A percentile compares a stretch with the other conserved stretches of the same genome.
These are phyloP conservation scores for Nepenthes alata DNA, from an alignment of 179 eudicot genomes.

Conservation along the genomic window DNA sequence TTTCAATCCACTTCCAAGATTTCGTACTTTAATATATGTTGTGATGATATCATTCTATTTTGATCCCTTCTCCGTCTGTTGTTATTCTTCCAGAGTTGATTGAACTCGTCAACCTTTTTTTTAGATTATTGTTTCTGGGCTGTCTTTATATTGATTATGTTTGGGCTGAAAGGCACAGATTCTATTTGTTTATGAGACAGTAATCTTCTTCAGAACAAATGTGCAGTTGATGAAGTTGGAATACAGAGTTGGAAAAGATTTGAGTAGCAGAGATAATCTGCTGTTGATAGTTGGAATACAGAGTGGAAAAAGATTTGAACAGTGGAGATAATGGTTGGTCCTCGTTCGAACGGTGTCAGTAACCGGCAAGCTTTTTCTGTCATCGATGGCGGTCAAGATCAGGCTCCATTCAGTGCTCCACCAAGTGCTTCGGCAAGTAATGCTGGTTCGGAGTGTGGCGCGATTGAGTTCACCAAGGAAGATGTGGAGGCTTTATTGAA, in stretches of 20 bases:
- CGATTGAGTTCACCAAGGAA: conserved; percentile 59
- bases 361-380: conserved; percentile 47
- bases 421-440: conserved; percentile 45
- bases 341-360: conserved; percentile 38
- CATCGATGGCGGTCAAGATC: conserved; percentile 54
- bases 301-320: conserved; percentile 17
- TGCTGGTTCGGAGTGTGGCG: conserved; percentile 56
- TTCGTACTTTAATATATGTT: background rate
- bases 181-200: conserved; percentile 1
- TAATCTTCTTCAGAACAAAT: conserved; percentile 5
- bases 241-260: conserved; percentile 15
- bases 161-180: conserved; percentile 7
- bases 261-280: conserved; percentile 21
- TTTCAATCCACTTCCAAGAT: conserved; percentile 10
- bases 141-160: conserved; percentile 6
- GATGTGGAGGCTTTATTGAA: conserved; percentile 70
- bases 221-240: conserved; percentile 1
- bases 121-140: conserved; percentile 17
- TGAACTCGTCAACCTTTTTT: conserved; percentile 20
- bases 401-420: conserved; percentile 34
- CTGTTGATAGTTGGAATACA: background rate
- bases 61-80: background rate
- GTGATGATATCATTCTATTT: background rate
- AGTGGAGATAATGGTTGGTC: conserved; percentile 38
- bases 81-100: conserved; percentile 3